Base-by-base conservation (phyloP, 208 protist species). In the Trypanosoma melophagium region DNA sequence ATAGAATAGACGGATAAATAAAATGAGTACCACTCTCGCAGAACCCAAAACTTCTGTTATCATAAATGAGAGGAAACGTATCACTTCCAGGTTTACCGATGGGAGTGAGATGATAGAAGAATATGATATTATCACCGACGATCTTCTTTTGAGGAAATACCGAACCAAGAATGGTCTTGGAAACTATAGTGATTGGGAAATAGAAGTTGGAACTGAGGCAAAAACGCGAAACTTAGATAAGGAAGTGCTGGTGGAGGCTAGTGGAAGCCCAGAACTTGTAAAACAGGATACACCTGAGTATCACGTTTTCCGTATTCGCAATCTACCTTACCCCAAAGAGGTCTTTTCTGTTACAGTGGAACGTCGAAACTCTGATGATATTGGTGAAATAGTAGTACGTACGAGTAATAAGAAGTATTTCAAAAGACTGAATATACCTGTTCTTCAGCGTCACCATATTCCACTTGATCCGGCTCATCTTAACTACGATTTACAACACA, bases 361-460 rank as follows among this genome's bases (percentile, higher is more conserved):
- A 60, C 57, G 70, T 8, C 50, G 60, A 7, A 72, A 88, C 45
- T 44, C 71, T 24, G 62, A 68, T 9, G 54, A 63, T 54, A 60
- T 92, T 1, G 87, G 86, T 14, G 83, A 93, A 74, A 90, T 98
- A 58, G 92, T 98, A 0, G 87, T 98, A 45, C 87, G 94, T 21
- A 98, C 97, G 12, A 83, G 73, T n/a, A 98, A 98, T 81, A 97
- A 96, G 59, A 98, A 98, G 77, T 98, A 98, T 57, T 98, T 94
- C 63, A 98, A 98, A 79, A 69, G 89, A 17, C 67, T 98, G 40
- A 64, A 56, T 31, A 93, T 98, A 28, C 80, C 81, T n/a, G 93
- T 95, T 40, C 74, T 98, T 60, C 64, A 82, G 51, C 83, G 91
- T 7, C 69, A 74, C 1, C 21, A 66, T 0, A 72, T 97, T 24